Evolutionary conservation across 805 yeast species (phyloP).

Genomic region (Huiozyma naganishii): DNA sequence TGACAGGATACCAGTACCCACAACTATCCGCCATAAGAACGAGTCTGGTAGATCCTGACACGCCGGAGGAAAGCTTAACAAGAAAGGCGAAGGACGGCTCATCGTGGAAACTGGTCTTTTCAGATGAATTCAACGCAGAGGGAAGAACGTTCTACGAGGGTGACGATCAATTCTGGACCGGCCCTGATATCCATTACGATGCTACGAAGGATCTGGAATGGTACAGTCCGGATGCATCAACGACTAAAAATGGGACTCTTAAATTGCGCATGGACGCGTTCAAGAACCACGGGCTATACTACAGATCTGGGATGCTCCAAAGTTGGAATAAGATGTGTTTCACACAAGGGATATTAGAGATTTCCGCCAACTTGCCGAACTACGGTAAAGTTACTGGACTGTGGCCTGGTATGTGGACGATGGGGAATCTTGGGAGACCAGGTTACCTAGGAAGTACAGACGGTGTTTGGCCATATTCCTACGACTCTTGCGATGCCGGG

Average conservation of each 20-base stretch:
- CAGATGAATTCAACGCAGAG: conserved; percentile 83
- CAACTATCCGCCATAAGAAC: conserved; percentile 42
- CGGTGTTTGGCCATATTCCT: conserved; percentile 92
- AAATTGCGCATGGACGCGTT: conserved; percentile 69
- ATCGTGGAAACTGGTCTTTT: conserved; percentile 69
- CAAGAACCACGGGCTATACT: conserved; percentile 64
- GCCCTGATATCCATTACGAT: conserved; percentile 70
- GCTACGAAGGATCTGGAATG: conserved; percentile 89
- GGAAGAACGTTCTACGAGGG: conserved; percentile 87
- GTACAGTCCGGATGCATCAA: conserved; percentile 87
- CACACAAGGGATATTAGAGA: conserved; percentile 72
- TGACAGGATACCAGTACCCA: conserved; percentile 43
- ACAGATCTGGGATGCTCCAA: conserved; percentile 87
- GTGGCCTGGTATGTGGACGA: conserved; percentile 96
- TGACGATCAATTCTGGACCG: conserved; percentile 87
- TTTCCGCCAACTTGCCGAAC: conserved; percentile 70
- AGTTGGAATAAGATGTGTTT: conserved; percentile 88
- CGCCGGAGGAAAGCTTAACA: conserved; percentile 40
- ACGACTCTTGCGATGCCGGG: conserved; percentile 83
- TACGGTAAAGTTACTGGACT: conserved; percentile 69
- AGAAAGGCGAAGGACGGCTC: conserved; percentile 51
- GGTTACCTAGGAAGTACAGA: conserved; percentile 82
- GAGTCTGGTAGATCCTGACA: conserved; percentile 48
- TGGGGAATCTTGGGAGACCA: conserved; percentile 89
- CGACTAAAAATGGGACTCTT: conserved; percentile 66